Base-by-base conservation (phyloP, 2,329 filamentous ascomycete genomes). In the Zelopaecilomyces penicillatus region DNA sequence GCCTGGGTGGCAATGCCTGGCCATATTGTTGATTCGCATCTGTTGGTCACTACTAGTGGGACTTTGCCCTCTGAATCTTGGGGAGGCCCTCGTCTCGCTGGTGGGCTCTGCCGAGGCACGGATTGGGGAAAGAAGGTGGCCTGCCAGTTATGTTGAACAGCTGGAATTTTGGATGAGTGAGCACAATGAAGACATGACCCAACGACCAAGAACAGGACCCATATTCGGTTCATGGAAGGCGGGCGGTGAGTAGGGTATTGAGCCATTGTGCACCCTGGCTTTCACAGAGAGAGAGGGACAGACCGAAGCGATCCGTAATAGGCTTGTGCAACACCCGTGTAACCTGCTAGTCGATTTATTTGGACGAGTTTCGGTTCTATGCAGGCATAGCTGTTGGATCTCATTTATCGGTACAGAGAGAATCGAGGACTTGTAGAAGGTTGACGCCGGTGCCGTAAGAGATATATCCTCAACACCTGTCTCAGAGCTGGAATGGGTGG, bases 1-100 rank as follows among this genome's bases (percentile, higher is more conserved):
- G 76, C 72, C 57, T 90, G 84, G 0, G 85, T 88, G 10, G 76
- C 75, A 48, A 93, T 78, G 7, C 80, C 87, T 1, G 87, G 87
- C 76, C 84, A 91, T 50, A 93, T 79, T 1, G 75, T 79, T 19
- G 84, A 76, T 7, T 71, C 68, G 57, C 87, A 94, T 45, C 74
- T 73, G 65, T 91, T 94, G 47, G 79, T 82, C 45, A 93, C 70
- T 5, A 79, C 69, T 28, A 93, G 66, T 5, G 83, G 82, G 34
- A 79, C 65, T 26, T 61, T 68, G 42, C 66, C 67, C 7, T 63
- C 57, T 43, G 54, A 54, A 12, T 62, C 54, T 30, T 57, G 55
- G 1, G 64, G 59, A 30, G 62, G 60, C 5, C 60, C 62, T 48
- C 56, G 53, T 40, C 53, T 59, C 46, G 57, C 52, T 19, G 50